Percentiles rank a stretch among this genome's conserved stretches.
Conservation (phyloP, 108 stramenopile species). For the Mediolabrus comicus region DNA sequence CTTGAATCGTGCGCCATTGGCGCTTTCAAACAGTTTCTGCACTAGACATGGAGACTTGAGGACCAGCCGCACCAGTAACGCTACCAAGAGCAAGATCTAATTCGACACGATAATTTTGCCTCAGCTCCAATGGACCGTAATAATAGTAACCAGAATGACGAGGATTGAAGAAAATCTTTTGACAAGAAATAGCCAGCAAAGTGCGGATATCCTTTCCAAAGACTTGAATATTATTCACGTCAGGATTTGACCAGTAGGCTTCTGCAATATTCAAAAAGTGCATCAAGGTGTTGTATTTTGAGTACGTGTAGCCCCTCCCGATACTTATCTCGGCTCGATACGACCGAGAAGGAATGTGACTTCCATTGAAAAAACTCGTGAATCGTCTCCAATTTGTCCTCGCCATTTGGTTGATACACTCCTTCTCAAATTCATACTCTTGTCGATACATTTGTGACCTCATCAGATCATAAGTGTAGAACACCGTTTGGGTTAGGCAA, state of each 20-base stretch:
- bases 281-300: slow-evolving; percentile 62
- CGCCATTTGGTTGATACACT: slow-evolving; percentile 60
- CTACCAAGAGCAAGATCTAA: slow-evolving; percentile 49
- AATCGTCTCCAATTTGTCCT: slow-evolving; percentile 41
- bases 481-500: slow-evolving; percentile 51
- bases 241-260: slow-evolving; percentile 51
- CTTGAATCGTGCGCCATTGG: slow-evolving; percentile 31
- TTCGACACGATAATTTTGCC: slow-evolving; percentile 26
- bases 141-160: slow-evolving; percentile 46
- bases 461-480: slow-evolving; percentile 52
- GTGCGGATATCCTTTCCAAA: slow-evolving; percentile 55
- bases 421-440: slow-evolving; percentile 59
- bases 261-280: slow-evolving; percentile 52
- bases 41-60: slow-evolving; percentile 26
- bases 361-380: slow-evolving; percentile 26
- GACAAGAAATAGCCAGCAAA: slow-evolving; percentile 45
- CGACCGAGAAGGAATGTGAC: slow-evolving; percentile 16
- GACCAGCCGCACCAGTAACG: slow-evolving; percentile 20
- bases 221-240: slow-evolving; percentile 49
- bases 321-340: slow-evolving; percentile 44
- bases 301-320: slow-evolving; percentile 46
- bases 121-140: slow-evolving; percentile 51
- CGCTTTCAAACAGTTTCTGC: slow-evolving; percentile 27
- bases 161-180: slow-evolving; percentile 54
- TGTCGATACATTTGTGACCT: slow-evolving; percentile 27